These are phyloP conservation scores for Flagelloscypha sp. DNA, from an alignment of 768 basidiomycete genomes.

Conservation along the genomic window DNA sequence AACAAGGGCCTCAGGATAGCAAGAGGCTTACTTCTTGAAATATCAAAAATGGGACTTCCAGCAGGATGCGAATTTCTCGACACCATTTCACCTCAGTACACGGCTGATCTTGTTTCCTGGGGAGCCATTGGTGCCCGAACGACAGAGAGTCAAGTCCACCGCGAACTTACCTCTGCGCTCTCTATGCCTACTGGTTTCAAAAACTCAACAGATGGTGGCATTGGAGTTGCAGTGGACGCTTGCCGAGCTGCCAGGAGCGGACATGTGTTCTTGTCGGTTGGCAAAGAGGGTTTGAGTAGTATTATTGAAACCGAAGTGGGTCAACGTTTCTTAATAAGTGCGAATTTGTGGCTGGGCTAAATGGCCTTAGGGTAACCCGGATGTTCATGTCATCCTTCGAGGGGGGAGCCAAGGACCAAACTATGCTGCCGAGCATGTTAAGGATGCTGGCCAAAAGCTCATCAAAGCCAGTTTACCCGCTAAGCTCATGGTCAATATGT, in stretches of 20 bases:
- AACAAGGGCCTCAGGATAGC: constrained; percentile 92
- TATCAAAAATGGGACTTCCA: constrained; percentile 86
- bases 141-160: constrained; percentile 89
- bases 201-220: constrained; percentile 92
- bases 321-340: constrained; percentile 5
- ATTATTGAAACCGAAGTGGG: constrained; percentile 88
- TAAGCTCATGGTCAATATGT: constrained; percentile 73
- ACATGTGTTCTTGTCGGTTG: constrained; percentile 95
- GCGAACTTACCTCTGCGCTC: constrained; percentile 79
- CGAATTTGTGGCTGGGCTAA: constrained; percentile 1
- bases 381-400: constrained; percentile 90
- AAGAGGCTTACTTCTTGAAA: constrained; percentile 76
- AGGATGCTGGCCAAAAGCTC: constrained; percentile 65
- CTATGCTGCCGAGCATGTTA: constrained; percentile 72
- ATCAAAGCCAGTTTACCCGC: constrained; percentile 67
- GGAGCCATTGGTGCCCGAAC: constrained; percentile 94
- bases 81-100: constrained; percentile 76
- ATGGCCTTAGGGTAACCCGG: constrained; percentile 65
- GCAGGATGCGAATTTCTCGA: constrained; percentile 96
- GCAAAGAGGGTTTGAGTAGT: constrained; percentile 90
- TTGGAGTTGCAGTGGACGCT: constrained; percentile 89
- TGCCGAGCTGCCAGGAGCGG: constrained; percentile 86
- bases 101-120: constrained; percentile 90
- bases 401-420: constrained; percentile 89
- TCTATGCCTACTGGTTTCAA: constrained; percentile 98